Evolutionary conservation across 495 filamentous ascomycete genomes (phyloP), one percentile per base, ranked within the genome.

Genomic region (Trichocladium uniseriatum): DNA sequence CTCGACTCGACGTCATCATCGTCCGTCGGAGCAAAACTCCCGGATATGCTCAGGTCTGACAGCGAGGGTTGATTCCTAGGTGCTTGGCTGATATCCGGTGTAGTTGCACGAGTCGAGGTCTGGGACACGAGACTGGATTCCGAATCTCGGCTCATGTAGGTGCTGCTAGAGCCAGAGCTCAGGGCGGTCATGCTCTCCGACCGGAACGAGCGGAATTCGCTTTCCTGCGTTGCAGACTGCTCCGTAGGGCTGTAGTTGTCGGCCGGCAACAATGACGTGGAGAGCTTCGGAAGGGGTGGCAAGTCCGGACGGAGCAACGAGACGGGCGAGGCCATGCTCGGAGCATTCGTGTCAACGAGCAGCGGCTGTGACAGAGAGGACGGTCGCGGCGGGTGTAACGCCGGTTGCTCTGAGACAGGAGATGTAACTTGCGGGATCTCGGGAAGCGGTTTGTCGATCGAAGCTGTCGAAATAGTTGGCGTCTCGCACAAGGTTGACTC

Each of bases 31-130:
- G 76, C 80, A 1, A 78, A 73, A 56, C 79, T 77, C 14, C 71
- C 70, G 37, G 77, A 69, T 21, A 69, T 68, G 64, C 81, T 82
- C 35, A 83, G 61, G 15, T 76, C 72, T 7, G 73, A 79, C n/a
- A 76, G 45, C 8, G 76, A 79, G 5, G 71, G 64, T 45, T 74
- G 65, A 65, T 65, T 57, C 56, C 67, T 67, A 51, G 69, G 65
- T 19, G 49, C 68, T 48, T 61, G 64, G 6, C 67, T 61, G 49
- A 62, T 67, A 46, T 95, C 91, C 31, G 91, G 91, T 0, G 89
- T 94, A 24, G 90, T 95, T 34, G 90, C 89, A 39, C 89, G 75
- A 2, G 91, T 96, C 14, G 91, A 97, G 2, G 79, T 80, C 59
- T 82, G 81, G 8, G 90, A 95, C 6, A 90, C 61, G 34, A 83